Evolutionary conservation across 352 stramenopile genomes (phyloP).

Genomic region (Globisporangium iwayamae): DNA sequence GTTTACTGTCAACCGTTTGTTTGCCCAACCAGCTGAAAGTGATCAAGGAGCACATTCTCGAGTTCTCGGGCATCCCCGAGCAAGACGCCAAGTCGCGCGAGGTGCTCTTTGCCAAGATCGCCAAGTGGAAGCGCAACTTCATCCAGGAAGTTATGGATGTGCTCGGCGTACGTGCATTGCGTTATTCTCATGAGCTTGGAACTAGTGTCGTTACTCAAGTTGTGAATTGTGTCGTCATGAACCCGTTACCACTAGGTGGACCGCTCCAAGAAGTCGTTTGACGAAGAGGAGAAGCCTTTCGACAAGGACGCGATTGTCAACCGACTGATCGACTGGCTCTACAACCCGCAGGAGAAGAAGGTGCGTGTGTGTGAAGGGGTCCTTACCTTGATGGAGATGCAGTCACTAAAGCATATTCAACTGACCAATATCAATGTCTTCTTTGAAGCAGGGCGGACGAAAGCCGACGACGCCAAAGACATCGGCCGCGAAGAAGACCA

Average conservation of each 20-base stretch:
- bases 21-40: slow-evolving; percentile 47
- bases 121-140: slow-evolving; percentile 67
- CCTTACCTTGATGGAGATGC: background rate
- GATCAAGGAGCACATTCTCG: slow-evolving; percentile 80
- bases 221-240: background rate
- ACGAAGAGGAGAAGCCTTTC: slow-evolving; percentile 46
- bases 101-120: slow-evolving; percentile 54
- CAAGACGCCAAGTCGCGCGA: slow-evolving; percentile 68
- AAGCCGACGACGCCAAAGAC: slow-evolving; percentile 13
- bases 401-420: too few relatives aligned
- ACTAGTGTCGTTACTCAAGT: background rate
- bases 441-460: background rate
- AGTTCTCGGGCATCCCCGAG: slow-evolving; percentile 64
- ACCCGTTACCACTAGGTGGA: slow-evolving; percentile 42
- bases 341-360: slow-evolving; percentile 53
- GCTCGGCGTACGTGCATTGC: slow-evolving; percentile 39
- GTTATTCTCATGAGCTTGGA: background rate
- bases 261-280: slow-evolving; percentile 83
- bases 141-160: slow-evolving; percentile 77
- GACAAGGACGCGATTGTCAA: slow-evolving; percentile 67
- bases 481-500: slow-evolving; percentile 17
- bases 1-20: background rate
- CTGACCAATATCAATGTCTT: background rate
- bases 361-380: slow-evolving; percentile 18
- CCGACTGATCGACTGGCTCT: slow-evolving; percentile 75